Evolutionary conservation across 2,329 filamentous ascomycete species (phyloP), one percentile per base, ranked within the genome.

Genomic region (Exserohilum turcica): DNA sequence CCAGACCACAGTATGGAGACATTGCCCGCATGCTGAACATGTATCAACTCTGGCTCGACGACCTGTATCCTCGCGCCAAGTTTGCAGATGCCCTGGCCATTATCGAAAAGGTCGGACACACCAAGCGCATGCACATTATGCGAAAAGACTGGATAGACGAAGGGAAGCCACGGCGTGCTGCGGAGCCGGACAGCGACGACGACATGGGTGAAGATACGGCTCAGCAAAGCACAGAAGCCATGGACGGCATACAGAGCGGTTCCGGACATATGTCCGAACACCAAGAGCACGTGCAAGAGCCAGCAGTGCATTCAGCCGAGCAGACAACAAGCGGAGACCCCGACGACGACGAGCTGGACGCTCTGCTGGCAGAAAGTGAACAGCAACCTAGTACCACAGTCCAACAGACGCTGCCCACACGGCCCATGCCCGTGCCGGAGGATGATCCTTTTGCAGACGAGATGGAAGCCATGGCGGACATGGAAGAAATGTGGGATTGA

Each of bases 21-120:
- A 85, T 92, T 9, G 84, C 87, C 0, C 85, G 87, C 13, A 82
- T 99, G 19, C 81, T 99, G 42, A 91, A 90, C 19, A 90, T 95
- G 71, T 99, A 97, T 71, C 94, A 97, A 72, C 76, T 96, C 50
- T 99, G 94, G 94, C 88, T 99, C 2, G 93, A 99, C 75, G 92
- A 97, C 68, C 80, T 99, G 10, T 99, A 92, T 68, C 94, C 94
- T 10, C 92, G 95, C 68, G 94, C 93, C 5, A 93, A 92, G 68
- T 99, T 99, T 68, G 84, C 90, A 42, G 94, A 99, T 67, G 94
- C 90, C 2, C 79, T 97, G 6, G 79, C 82, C 33, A 96, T 97
- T 79, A 90, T 97, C 2, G 94, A 99, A 74, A 97, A 96, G 76
- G 81, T 91, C 0, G 94, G 94, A 1, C 94, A 97, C 75, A 91